Evolutionary conservation across 2,329 filamentous ascomycete genomes (phyloP), one percentile per base, ranked within the genome.

Genomic region (Colletotrichum sidae): DNA sequence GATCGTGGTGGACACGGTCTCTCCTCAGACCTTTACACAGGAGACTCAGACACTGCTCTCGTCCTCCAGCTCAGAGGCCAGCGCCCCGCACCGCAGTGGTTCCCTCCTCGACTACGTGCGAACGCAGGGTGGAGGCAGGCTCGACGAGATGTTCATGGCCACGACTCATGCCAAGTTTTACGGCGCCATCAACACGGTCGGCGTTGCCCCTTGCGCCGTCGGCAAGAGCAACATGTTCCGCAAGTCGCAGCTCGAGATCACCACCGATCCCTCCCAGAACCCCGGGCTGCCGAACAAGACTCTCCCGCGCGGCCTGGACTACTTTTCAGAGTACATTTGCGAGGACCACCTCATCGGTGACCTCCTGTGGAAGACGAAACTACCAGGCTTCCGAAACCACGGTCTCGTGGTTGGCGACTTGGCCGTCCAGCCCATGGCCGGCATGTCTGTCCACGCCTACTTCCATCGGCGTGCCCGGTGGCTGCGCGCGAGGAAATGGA

Each of bases 211-310:
- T 8, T 99, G 96, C 78, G 91, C 97, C 63, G 91, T 98, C 25
- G 96, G 96, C 55, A 99, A 99, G 81, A 97, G 93, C 73, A 98
- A 96, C 80, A 98, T 99, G 94, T 99, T 98, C 79, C 92, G 96
- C 65, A 92, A 92, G 67, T 92, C 93, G 0, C 95, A 99, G 72
- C 88, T 99, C 41, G 88, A 97, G 77, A 86, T 86, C 69, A 86
- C 96, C 8, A 90, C 89, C 38, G 77, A 86, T 72, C 76, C 85
- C 41, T 54, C 75, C 56, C 77, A 73, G 69, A 84, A 83, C 70
- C 81, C 80, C 34, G 71, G 80, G 68, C 76, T 82, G 70, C 72
- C 76, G 49, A 72, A 80, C 72, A 70, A 78, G 60, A 64, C 80
- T 72, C 76, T 84, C 70, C 75, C 88, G 79, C 75, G 75, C 0